A percentile compares a stretch with the other conserved stretches of the same genome.
These are phyloP conservation scores for Adansonia gregorii DNA, from an alignment of 441 rosid genomes.

Conservation along the genomic window DNA sequence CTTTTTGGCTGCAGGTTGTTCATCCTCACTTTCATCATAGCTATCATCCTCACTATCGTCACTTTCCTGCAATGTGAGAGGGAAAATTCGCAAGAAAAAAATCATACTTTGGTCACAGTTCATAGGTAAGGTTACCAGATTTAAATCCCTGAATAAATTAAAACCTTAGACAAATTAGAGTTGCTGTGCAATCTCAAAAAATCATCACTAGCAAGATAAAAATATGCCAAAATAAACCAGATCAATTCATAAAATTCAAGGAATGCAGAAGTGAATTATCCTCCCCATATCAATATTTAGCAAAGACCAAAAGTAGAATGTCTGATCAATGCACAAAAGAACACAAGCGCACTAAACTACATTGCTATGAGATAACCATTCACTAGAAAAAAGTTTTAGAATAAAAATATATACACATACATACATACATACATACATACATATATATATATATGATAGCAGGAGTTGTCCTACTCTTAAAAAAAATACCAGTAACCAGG, in stretches of 20 bases:
- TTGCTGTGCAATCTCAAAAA: neutral
- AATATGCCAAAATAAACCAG: neutral
- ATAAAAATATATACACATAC: neutral
- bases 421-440: too few relatives aligned
- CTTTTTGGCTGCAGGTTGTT: slow-evolving; percentile 48
- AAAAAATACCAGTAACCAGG: neutral
- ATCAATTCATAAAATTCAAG: neutral
- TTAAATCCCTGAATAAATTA: neutral
- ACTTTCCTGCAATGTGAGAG: slow-evolving; percentile 35
- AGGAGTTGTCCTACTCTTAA: neutral
- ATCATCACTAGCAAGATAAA: neutral
- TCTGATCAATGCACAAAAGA: neutral
- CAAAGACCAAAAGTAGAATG: slow-evolving; percentile 14
- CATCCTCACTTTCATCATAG: slow-evolving; percentile 48
- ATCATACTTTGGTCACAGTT: neutral
- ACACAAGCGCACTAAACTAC: neutral
- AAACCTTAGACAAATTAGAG: neutral
- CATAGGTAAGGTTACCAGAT: neutral
- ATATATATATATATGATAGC: neutral
- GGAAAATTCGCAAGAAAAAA: neutral
- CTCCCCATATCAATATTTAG: neutral
- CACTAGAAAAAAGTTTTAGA: neutral
- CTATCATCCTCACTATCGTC: slow-evolving; percentile 47
- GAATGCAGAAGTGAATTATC: neutral
- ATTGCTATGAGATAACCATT: neutral